Evolutionary conservation across 2,329 filamentous ascomycete genomes (phyloP).

Genomic region (Pestalotiopsis sp.): DNA sequence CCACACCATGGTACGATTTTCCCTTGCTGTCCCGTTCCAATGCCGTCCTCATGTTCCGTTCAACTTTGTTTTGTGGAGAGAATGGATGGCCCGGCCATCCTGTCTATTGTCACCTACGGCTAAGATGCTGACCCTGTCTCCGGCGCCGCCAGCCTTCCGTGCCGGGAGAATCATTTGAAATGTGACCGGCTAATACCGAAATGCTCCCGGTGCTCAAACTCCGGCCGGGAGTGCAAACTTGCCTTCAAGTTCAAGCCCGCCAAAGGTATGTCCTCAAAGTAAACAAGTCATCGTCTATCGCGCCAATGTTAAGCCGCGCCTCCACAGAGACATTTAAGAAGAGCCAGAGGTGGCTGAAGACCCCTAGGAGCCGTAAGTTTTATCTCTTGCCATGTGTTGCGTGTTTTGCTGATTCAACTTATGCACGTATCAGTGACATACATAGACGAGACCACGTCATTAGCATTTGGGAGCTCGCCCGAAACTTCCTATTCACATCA

Average conservation of each 20-base stretch:
- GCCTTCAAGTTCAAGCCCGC: conserved; percentile 35
- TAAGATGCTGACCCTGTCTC: conserved; percentile 3
- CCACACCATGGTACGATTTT: conserved; percentile 32
- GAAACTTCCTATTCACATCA: conserved; percentile 16
- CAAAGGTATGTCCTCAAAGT: conserved; percentile 24
- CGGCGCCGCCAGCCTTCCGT: conserved; percentile 39
- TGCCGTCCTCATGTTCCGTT: background rate
- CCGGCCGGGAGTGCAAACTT: conserved; percentile 33
- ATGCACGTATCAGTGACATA: conserved; percentile 26
- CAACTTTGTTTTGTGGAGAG: conserved; percentile 9
- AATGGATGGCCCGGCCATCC: background rate
- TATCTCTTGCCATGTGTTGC: background rate
- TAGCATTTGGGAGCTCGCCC: conserved; percentile 23
- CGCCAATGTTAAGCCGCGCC: background rate
- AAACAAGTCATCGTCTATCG: background rate
- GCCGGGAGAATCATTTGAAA: conserved; percentile 49
- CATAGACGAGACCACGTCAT: conserved; percentile 29
- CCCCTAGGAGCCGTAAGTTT: conserved; percentile 27
- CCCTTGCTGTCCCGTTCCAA: background rate
- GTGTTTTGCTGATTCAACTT: background rate
- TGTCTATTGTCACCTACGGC: background rate
- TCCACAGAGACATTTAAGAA: conserved; percentile 26
- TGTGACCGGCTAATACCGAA: conserved; percentile 40
- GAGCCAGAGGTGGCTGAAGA: conserved; percentile 30
- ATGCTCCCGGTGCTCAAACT: conserved; percentile 32